Base-by-base conservation (phyloP, 345 rosid genomes). In the Syzygium grande region DNA sequence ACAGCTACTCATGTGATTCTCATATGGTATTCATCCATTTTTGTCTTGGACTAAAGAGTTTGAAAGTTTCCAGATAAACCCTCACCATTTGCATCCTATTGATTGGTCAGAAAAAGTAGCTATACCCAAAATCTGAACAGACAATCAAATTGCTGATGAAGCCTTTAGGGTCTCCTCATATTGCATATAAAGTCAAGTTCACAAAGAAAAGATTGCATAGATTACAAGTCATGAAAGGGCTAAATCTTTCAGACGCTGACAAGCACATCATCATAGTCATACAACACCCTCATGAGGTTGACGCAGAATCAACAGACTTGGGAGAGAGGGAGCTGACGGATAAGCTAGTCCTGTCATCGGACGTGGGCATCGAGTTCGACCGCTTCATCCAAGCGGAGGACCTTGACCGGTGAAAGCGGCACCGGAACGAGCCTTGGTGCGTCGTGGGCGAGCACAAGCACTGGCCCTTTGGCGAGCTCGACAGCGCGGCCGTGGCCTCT, bases 381-480 rank as follows among this genome's bases (percentile, higher is more conserved):
- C 95, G 90, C 87, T 92, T 95, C 92, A 90, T 86, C 91, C 90
- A 89, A 19, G 91, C 89, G 15, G 93, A 88, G 13, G 94, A 88
- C 2, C 68, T 51, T 2, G 93, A 85, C 5, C 97, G 93, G 85
- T 95, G 96, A 52, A 92, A 90, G 87, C 91, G 91, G 92, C 97
- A 95, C 59, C 97, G 92, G 86, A 95, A 95, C 10, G 97, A 95
- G 49, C 97, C 97, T 85, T 88, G 89, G 86, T 95, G 97, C 2
- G 96, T 95, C 2, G 95, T 95, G 10, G 96, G 97, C 0, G 97
- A 95, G 91, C 97, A 95, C 85, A 95, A 51, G 86, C 97, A 95
- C 84, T 95, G 95, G 16, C 91, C 92, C 73, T 86, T 93, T 8
- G 92, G 90, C 51, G 93, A 90, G 68, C 38, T 73, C 23, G 88